Percentiles rank a stretch among this genome's conserved stretches.
phyloP scores from a whole-genome alignment of 805 yeast genomes.

The Candida piceae region DNA sequence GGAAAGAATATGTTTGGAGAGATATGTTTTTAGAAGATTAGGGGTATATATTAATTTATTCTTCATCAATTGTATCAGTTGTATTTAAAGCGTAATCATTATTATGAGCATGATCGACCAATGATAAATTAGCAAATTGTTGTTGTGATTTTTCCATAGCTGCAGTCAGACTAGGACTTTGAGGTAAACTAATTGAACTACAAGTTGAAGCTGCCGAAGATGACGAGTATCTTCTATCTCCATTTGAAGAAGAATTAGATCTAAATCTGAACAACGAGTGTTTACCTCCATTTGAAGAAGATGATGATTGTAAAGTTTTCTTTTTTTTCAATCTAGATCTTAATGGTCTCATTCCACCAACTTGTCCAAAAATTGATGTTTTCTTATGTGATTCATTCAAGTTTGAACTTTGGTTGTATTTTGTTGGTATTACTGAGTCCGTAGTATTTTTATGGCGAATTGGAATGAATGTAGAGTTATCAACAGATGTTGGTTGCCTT shows the following conservation, averaged over 20 bases:
- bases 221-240: constrained; percentile 5
- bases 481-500: too few species aligned
- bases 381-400: neutral
- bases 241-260: constrained; percentile 5
- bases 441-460: too few species aligned
- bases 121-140: constrained; percentile 6
- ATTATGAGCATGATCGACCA: constrained; percentile 1
- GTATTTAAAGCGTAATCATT: neutral
- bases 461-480: too few species aligned
- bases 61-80: constrained; percentile 1
- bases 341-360: constrained; percentile 7
- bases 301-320: constrained; percentile 2
- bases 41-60: too few species aligned
- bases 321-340: constrained; percentile 11
- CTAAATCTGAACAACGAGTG: constrained; percentile 7
- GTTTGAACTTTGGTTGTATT: too few species aligned
- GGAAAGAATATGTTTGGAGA: too few species aligned
- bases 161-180: constrained; percentile 5
- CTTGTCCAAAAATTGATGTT: constrained; percentile 4
- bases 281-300: neutral
- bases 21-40: too few species aligned
- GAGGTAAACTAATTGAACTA: constrained; percentile 6
- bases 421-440: too few species aligned
- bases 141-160: constrained; percentile 5
- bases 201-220: constrained; percentile 7